Percentiles rank a stretch among this genome's conserved stretches.
Conservation (phyloP, 2,329 filamentous ascomycete genomes). For the Phyllosticta citribraziliensis region DNA sequence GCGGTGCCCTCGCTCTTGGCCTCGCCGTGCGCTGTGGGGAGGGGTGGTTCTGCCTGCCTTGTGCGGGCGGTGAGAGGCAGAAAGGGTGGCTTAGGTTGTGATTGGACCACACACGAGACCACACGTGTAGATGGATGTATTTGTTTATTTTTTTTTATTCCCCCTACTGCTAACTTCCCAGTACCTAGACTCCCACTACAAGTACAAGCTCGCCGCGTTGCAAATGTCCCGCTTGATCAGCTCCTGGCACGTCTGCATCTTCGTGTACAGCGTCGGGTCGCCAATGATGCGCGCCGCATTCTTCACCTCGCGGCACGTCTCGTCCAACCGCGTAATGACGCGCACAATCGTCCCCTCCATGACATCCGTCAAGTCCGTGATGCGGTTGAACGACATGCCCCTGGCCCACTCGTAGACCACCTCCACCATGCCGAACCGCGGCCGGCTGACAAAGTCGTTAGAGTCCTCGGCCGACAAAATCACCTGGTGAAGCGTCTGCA, state of each 20-base stretch:
- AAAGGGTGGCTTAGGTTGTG: not conserved
- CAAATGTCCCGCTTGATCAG: slow-evolving; percentile 64
- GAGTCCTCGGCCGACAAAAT: slow-evolving; percentile 82
- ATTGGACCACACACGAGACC: not conserved
- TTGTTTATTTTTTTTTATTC: not conserved
- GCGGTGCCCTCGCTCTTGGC: no score
- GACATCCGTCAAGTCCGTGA: slow-evolving; percentile 90
- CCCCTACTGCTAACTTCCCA: no score
- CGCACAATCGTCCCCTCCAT: slow-evolving; percentile 95
- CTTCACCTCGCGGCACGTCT: slow-evolving; percentile 95
- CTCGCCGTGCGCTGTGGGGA: not conserved
- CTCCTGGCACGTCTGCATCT: slow-evolving; percentile 97
- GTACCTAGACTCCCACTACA: slow-evolving; percentile 15
- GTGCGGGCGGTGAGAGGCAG: not conserved
- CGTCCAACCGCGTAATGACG: slow-evolving; percentile 86
- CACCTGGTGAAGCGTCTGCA: slow-evolving; percentile 85
- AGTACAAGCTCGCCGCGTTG: slow-evolving; percentile 31
- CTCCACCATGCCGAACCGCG: slow-evolving; percentile 88
- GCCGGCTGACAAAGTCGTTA: slow-evolving; percentile 81
- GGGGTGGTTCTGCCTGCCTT: not conserved
- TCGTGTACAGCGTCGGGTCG: slow-evolving; percentile 82
- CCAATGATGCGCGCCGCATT: slow-evolving; percentile 93
- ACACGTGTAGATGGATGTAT: not conserved
- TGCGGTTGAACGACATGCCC: slow-evolving; percentile 97
- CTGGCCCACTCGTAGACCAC: slow-evolving; percentile 98